Base-by-base conservation (phyloP, 164 flowering plant genomes). In the Stephania japonica region DNA sequence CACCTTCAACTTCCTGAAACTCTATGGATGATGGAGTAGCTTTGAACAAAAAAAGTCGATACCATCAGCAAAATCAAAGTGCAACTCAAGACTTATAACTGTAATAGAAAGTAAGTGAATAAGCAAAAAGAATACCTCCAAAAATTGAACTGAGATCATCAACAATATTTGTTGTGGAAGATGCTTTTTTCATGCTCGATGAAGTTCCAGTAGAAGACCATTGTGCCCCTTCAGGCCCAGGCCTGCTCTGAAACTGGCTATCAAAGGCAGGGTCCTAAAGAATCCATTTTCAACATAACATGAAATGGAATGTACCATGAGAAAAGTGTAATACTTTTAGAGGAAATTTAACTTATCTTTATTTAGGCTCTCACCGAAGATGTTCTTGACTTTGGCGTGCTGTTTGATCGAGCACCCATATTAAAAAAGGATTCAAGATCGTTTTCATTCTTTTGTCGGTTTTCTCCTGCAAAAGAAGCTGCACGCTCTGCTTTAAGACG, bases 111-210 rank as follows among this genome's bases (percentile, higher is more conserved):
- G 6, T 71, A 16, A 32, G 13, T 14, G 43, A 13, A 16, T 69
- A 50, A 76, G 65, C 43, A 73, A 13, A 43, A 21, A 63, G 61
- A 76, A 7, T 86, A 91, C 99, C 97, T 86, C 96, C 97, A 84
- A 95, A 93, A 72, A 91, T 86, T 23, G 96, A 86, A 82, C 86
- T 74, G 47, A 93, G 87, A 77, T 93, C 98, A 82, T 95, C 98
- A 70, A 85, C 91, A 72, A 93, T 81, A 81, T 87, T 95, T 42
- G 95, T 78, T 9, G 94, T 68, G 7, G 99, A 93, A 78, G 91
- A 86, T 75, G 90, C 88, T 72, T 93, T 95, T 80, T 81, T 85
- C 77, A 89, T 87, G 80, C 69, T 87, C 69, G 97, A 75, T 25
- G 94, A 63, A 59, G 84, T 42, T 72, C 82, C 86, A 75, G 82